Conservation (phyloP, 805 yeast genomes). For the Candida coquimbonensis region DNA sequence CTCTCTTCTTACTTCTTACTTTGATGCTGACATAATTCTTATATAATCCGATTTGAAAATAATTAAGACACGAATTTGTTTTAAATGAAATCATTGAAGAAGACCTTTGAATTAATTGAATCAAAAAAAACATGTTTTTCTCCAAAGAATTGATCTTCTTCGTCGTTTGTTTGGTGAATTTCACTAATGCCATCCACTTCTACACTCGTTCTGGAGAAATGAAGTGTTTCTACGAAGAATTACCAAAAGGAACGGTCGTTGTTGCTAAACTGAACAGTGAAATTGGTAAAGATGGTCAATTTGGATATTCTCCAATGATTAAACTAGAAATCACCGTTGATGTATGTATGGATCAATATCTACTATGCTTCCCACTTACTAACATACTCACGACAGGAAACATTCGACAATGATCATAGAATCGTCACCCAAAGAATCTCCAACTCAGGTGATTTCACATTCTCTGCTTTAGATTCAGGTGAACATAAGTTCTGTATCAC, state of each 20-base stretch:
- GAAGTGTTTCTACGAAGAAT: constrained; percentile 78
- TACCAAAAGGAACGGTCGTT: constrained; percentile 71
- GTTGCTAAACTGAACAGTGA: constrained; percentile 71
- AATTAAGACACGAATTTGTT: too few relatives aligned
- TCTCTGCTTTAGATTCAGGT: constrained; percentile 77
- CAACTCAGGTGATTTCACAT: constrained; percentile 63
- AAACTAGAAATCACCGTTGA: constrained; percentile 65
- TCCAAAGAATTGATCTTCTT: background rate
- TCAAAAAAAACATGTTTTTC: too few relatives aligned
- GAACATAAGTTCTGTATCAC: constrained; percentile 80
- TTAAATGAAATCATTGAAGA: too few relatives aligned
- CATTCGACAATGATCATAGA: constrained; percentile 76
- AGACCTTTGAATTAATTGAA: too few relatives aligned
- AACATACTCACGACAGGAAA: constrained; percentile 34
- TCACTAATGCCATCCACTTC: constrained; percentile 46
- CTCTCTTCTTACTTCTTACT: too few relatives aligned
- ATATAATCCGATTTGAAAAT: too few relatives aligned
- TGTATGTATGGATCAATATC: constrained; percentile 25
- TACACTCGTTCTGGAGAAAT: constrained; percentile 70
- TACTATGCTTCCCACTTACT: background rate
- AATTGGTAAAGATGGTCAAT: constrained; percentile 42
- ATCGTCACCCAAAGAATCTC: constrained; percentile 62
- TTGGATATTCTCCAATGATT: constrained; percentile 47
- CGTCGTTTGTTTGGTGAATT: constrained; percentile 1
- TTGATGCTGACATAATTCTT: too few relatives aligned